Evolutionary conservation across 331 rosid genomes (phyloP).

Genomic region (Rosa hybrid): DNA sequence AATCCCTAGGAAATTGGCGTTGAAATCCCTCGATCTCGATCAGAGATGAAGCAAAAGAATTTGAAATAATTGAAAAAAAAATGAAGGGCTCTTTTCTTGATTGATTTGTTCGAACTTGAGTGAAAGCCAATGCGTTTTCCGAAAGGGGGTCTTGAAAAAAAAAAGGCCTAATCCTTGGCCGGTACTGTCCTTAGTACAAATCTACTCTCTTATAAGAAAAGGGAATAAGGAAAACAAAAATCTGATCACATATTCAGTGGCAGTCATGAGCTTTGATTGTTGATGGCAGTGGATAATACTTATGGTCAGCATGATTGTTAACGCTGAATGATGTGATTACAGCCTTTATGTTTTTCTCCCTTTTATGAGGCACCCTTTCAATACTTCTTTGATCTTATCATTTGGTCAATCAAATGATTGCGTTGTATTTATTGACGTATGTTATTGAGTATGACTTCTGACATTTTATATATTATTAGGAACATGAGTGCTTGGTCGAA

Average conservation of each 20-base stretch:
- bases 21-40: too few species aligned
- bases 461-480: constrained; percentile 44
- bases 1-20: too few species aligned
- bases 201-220: not conserved
- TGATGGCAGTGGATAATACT: not conserved
- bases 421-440: not conserved
- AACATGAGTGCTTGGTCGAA: constrained; percentile 98
- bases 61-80: too few species aligned
- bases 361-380: not conserved
- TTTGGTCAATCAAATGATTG: not conserved
- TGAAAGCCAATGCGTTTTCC: too few species aligned
- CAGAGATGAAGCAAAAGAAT: too few species aligned
- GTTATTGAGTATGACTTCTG: not conserved
- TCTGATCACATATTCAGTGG: not conserved
- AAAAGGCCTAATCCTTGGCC: too few species aligned
- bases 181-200: not conserved
- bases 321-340: not conserved
- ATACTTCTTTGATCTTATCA: not conserved
- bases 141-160: too few species aligned
- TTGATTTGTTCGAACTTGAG: too few species aligned
- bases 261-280: not conserved
- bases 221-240: too few species aligned
- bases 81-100: too few species aligned
- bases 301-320: not conserved
- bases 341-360: not conserved